These are phyloP conservation scores for Beauveria rudraprayagi DNA, from an alignment of 2,329 filamentous ascomycete genomes.

Conservation along the genomic window DNA sequence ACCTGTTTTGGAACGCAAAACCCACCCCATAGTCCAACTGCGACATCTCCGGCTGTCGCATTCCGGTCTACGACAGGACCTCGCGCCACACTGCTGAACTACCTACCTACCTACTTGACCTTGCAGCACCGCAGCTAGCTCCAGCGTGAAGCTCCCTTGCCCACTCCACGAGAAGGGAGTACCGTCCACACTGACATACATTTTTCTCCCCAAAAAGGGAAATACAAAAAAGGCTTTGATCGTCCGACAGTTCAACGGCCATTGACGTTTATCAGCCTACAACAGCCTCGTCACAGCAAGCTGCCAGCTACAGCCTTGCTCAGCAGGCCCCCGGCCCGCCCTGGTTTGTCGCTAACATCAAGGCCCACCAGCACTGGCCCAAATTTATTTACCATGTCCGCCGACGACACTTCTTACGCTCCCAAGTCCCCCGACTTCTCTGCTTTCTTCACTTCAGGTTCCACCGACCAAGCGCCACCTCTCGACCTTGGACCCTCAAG, in stretches of 20 bases:
- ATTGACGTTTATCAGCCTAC: neutral
- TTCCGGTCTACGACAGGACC: neutral
- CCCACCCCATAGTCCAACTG: neutral
- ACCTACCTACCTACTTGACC: neutral
- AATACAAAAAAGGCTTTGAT: neutral
- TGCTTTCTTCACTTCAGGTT: slow-evolving; percentile 40
- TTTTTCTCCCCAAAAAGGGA: neutral
- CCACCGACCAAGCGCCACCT: slow-evolving; percentile 28
- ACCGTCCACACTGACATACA: too few relatives aligned
- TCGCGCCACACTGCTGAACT: neutral
- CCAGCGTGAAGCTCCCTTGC: neutral
- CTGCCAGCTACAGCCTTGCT: neutral
- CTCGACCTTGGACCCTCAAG: slow-evolving; percentile 14
- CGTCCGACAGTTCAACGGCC: neutral
- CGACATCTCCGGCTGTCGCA: neutral
- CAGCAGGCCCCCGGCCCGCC: neutral
- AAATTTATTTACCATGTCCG: slow-evolving; percentile 32
- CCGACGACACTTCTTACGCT: slow-evolving; percentile 43
- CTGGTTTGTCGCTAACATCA: neutral
- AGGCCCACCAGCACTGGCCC: slow-evolving; percentile 1
- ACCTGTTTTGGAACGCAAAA: neutral
- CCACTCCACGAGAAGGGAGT: too few relatives aligned
- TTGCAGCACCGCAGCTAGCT: neutral
- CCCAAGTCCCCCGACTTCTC: slow-evolving; percentile 53
- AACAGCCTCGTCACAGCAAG: neutral